Evolutionary conservation across 2,329 filamentous ascomycete genomes (phyloP).

Genomic region (Escovopsis weberi): DNA sequence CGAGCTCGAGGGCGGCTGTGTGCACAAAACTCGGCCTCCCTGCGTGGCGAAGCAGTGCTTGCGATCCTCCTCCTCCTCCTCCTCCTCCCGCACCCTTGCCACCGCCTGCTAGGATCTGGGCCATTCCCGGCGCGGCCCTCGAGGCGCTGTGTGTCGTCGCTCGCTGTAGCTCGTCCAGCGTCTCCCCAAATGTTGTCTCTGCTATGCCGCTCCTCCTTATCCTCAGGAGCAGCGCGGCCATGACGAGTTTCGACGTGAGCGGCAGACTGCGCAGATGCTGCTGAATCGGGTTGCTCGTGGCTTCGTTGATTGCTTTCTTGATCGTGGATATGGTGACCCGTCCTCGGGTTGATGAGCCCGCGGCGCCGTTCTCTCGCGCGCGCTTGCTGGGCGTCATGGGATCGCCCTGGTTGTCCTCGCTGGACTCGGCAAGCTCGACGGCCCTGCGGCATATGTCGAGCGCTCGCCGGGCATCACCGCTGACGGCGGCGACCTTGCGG

Average conservation of each 20-base stretch:
- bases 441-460: slow-evolving; percentile 91
- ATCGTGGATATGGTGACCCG: slow-evolving; percentile 86
- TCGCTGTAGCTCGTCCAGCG: slow-evolving; percentile 58
- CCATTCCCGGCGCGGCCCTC: slow-evolving; percentile 22
- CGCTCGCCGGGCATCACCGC: slow-evolving; percentile 80
- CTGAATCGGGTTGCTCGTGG: slow-evolving; percentile 82
- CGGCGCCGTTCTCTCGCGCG: slow-evolving; percentile 13
- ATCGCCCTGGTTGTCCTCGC: slow-evolving; percentile 32
- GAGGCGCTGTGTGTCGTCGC: slow-evolving; percentile 19
- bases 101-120: slow-evolving; percentile 18
- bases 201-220: slow-evolving; percentile 70
- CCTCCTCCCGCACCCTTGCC: slow-evolving; percentile 10
- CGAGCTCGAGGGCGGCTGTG: slow-evolving; percentile 64
- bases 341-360: slow-evolving; percentile 14
- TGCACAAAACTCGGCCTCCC: slow-evolving; percentile 35
- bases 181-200: slow-evolving; percentile 79
- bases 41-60: slow-evolving; percentile 14
- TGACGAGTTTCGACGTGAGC: slow-evolving; percentile 68
- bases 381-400: slow-evolving; percentile 49
- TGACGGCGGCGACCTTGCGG: slow-evolving; percentile 91
- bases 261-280: slow-evolving; percentile 75
- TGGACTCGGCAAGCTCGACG: slow-evolving; percentile 79
- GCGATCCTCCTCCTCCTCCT: slow-evolving; percentile 1
- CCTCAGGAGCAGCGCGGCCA: slow-evolving; percentile 66
- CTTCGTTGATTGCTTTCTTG: slow-evolving; percentile 88